phyloP scores from a whole-genome alignment of 163 green algal species.

The Scenedesmus sp. region DNA sequence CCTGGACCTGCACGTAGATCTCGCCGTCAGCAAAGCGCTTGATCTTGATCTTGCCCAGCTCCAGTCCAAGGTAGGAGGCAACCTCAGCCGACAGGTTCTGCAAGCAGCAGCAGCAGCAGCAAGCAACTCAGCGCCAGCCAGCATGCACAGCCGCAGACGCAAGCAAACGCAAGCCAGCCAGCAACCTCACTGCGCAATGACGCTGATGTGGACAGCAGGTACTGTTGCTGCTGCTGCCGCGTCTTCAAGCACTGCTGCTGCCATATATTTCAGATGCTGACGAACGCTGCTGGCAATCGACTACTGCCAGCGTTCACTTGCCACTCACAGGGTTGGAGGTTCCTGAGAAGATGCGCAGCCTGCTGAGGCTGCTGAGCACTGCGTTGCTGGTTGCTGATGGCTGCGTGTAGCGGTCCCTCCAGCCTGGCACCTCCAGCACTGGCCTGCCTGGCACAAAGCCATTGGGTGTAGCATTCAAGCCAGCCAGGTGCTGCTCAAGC shows the following conservation, averaged over 20 bases:
- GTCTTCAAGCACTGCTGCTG: background rate
- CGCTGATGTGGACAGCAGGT: background rate
- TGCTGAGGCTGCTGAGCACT: constrained; percentile 55
- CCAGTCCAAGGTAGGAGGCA: constrained; percentile 96
- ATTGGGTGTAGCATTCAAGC: constrained; percentile 21
- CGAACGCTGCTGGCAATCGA: background rate
- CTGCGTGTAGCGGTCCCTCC: constrained; percentile 32
- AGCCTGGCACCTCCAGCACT: constrained; percentile 63
- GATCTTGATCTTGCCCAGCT: constrained; percentile 95
- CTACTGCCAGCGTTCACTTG: too few species aligned
- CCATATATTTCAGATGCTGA: background rate
- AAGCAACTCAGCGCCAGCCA: background rate
- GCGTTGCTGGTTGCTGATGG: constrained; percentile 12
- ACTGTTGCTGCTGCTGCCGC: background rate
- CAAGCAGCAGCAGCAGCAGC: background rate
- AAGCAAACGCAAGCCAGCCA: background rate
- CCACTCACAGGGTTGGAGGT: constrained; percentile 87
- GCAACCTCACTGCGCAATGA: background rate
- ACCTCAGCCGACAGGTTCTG: constrained; percentile 86
- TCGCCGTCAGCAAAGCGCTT: constrained; percentile 99
- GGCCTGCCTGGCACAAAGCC: constrained; percentile 50
- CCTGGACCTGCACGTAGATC: constrained; percentile 95
- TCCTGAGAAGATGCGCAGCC: constrained; percentile 93
- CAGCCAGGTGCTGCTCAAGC: constrained; percentile 4
- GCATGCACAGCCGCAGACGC: background rate